Evolutionary conservation across 345 rosid species (phyloP), one percentile per base, ranked within the genome.

Genomic region (Brassica cretica): DNA sequence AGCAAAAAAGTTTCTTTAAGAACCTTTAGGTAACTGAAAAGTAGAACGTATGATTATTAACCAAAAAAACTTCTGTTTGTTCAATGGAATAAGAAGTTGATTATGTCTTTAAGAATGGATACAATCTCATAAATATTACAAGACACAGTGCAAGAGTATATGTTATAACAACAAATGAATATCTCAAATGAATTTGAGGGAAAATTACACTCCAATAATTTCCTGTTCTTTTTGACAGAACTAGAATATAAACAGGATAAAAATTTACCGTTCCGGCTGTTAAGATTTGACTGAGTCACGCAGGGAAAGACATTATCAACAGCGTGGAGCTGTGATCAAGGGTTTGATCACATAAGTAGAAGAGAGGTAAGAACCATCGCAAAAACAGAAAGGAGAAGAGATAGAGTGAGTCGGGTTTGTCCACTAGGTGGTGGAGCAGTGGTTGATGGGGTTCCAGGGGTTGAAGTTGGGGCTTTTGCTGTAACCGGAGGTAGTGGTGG

Each of bases 401-500:
- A 49, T 9, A 85, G 72, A 32, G 83, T 56, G 30, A 83, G 56
- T 70, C 74, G 78, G 51, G 85, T 88, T 67, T 88, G 92, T 64
- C 86, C 89, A 39, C 77, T 90, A 51, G 83, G 78, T 15, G 78
- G 71, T 39, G 72, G 21, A 8, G 89, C 86, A 66, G 75, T 12
- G 53, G 84, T 46, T 63, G 86, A 68, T 71, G 76, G 76, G 33
- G 74, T 64, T 60, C 70, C 5, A 8, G 84, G 73, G 41, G 77
- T 5, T 68, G 97, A 33, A 87, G 97, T 41, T 88, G 96, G 85
- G 85, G 8, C 41, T 55, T 64, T 1, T 0, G 6, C 74, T 53
- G 32, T 8, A 29, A 78, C 74, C 0, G 84, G 62, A 15, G 94
- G 91, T 78, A 94, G 81, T 8, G 96, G 93, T 44, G 92, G 60